These are phyloP conservation scores for Microbotryum lychnidis-dioicae DNA, from an alignment of 1,284 basidiomycete species.

Conservation along the genomic window DNA sequence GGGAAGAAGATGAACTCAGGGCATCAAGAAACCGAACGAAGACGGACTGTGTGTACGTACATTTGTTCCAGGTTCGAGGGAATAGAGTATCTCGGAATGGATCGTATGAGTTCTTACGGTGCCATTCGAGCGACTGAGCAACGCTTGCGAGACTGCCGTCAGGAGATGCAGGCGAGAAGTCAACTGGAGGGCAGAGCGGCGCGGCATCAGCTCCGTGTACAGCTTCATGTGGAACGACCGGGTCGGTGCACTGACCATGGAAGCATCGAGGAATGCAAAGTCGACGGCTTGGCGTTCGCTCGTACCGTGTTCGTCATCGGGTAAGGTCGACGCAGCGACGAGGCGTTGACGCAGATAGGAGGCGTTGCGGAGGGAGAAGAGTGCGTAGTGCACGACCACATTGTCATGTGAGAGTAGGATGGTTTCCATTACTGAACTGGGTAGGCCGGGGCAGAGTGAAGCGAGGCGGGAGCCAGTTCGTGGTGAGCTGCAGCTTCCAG, in stretches of 20 bases:
- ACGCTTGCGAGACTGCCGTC: constrained; percentile 69
- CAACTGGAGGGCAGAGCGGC: constrained; percentile 46
- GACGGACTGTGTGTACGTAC: constrained; percentile 42
- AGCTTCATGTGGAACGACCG: too few relatives aligned
- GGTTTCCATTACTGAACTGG: constrained; percentile 40
- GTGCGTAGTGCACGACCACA: constrained; percentile 51
- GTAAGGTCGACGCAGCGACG: constrained; percentile 53
- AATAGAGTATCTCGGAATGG: constrained; percentile 78
- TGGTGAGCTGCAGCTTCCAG: too few relatives aligned
- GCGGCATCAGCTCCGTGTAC: background rate
- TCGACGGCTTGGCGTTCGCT: constrained; percentile 62
- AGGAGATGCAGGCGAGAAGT: constrained; percentile 65
- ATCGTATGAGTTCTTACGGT: constrained; percentile 63
- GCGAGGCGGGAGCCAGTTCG: too few relatives aligned
- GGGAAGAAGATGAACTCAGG: too few relatives aligned
- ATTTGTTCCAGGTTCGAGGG: constrained; percentile 74
- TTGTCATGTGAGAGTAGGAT: constrained; percentile 40
- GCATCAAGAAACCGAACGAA: background rate
- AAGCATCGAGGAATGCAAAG: constrained; percentile 79
- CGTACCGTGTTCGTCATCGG: constrained; percentile 56
- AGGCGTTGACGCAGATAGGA: constrained; percentile 56
- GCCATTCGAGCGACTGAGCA: constrained; percentile 56
- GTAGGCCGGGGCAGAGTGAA: background rate
- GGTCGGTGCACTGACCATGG: constrained; percentile 42
- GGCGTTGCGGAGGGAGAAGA: constrained; percentile 63